Evolutionary conservation across 75 land plant species (phyloP).

Genomic region (Sequoia sempervirens): DNA sequence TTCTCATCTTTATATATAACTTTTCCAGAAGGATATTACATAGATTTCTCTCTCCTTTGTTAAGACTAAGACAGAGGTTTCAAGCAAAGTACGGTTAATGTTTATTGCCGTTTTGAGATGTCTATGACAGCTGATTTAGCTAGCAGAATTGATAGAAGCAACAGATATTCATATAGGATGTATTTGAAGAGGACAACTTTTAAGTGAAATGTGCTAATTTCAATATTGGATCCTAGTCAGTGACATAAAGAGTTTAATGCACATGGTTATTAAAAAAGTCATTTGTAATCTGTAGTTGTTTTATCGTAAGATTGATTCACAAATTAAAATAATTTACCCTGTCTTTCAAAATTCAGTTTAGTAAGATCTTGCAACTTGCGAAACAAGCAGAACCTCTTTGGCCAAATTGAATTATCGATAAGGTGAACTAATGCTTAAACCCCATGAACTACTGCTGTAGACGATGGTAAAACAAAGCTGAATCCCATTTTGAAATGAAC

Average conservation of each 20-base stretch:
- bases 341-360: not conserved
- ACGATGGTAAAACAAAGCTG: not conserved
- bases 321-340: not conserved
- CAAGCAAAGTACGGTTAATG: not conserved
- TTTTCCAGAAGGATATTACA: not conserved
- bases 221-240: not conserved
- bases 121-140: not conserved
- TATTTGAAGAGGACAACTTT: not conserved
- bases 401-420: not conserved
- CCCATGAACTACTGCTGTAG: not conserved
- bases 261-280: not conserved
- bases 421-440: not conserved
- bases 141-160: too few relatives aligned
- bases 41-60: not conserved
- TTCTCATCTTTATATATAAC: not conserved
- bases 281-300: not conserved
- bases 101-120: not conserved
- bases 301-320: not conserved
- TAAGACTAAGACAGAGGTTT: not conserved
- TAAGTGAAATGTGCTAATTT: not conserved
- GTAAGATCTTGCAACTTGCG: not conserved
- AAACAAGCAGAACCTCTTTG: not conserved
- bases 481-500: not conserved
- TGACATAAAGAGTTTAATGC: not conserved
- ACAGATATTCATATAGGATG: not conserved